These are phyloP conservation scores for Halophytophthora polymorphica DNA, from an alignment of 352 stramenopile species.

Conservation along the genomic window DNA sequence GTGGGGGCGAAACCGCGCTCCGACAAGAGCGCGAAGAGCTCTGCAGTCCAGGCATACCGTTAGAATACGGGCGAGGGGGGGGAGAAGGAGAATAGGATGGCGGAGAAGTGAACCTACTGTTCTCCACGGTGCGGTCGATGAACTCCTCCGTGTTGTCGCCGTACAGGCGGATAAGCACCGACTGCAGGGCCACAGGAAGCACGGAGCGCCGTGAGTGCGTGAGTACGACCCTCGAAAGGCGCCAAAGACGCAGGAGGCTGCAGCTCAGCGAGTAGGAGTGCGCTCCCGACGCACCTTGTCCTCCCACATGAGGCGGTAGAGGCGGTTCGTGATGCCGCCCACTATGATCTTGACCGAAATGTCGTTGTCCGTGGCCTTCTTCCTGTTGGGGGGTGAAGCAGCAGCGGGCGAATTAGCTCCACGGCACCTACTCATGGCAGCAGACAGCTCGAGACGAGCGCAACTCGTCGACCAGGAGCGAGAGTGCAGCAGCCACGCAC, in stretches of 20 bases:
- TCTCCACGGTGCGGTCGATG: slow-evolving; percentile 91
- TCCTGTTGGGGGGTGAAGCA: slow-evolving; percentile 21
- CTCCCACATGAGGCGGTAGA: slow-evolving; percentile 82
- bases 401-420: slow-evolving; percentile 1
- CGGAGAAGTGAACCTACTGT: slow-evolving; percentile 49
- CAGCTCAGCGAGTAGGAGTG: neutral
- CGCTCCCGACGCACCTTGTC: slow-evolving; percentile 34
- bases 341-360: slow-evolving; percentile 85
- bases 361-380: slow-evolving; percentile 45
- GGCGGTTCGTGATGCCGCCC: slow-evolving; percentile 92
- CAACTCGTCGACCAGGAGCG: neutral
- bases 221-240: neutral
- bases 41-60: slow-evolving; percentile 25
- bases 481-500: slow-evolving; percentile 18
- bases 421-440: neutral
- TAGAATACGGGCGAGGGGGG: neutral
- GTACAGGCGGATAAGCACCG: slow-evolving; percentile 90
- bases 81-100: neutral
- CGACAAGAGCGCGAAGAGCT: slow-evolving; percentile 83
- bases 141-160: slow-evolving; percentile 92
- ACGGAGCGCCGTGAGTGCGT: slow-evolving; percentile 2
- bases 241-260: neutral
- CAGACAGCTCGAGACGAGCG: neutral
- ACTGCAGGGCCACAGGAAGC: slow-evolving; percentile 21
- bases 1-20: slow-evolving; percentile 82